phyloP scores from a whole-genome alignment of 1,139 yeast genomes.

The Schizosaccharomyces versatilis region DNA sequence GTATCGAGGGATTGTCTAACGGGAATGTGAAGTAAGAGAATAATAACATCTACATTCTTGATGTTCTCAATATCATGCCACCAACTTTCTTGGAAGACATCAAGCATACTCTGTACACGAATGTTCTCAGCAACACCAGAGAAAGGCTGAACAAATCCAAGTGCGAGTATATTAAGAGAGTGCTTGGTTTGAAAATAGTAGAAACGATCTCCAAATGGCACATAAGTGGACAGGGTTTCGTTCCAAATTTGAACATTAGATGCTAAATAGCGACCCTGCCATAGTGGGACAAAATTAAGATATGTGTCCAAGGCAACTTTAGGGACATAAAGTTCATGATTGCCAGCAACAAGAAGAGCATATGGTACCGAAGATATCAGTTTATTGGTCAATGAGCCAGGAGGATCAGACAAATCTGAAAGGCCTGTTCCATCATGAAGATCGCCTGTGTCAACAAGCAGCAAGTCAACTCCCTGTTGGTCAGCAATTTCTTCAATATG shows the following conservation, averaged over 20 bases:
- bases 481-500: constrained; percentile 30
- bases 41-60: constrained; percentile 29
- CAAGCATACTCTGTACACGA: constrained; percentile 39
- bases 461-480: constrained; percentile 32
- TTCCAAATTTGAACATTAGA: constrained; percentile 57
- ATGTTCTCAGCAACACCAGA: constrained; percentile 36
- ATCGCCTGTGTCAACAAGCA: constrained; percentile 77
- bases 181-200: constrained; percentile 42
- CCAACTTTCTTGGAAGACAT: constrained; percentile 41
- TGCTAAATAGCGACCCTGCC: constrained; percentile 44
- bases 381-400: constrained; percentile 9
- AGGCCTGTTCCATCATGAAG: constrained; percentile 82
- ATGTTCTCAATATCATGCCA: constrained; percentile 30
- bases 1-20: constrained; percentile 42
- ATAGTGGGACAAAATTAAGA: constrained; percentile 34
- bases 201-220: constrained; percentile 45
- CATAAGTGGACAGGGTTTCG: constrained; percentile 25
- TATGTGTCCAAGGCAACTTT: constrained; percentile 47
- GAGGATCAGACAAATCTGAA: constrained; percentile 8
- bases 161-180: constrained; percentile 33
- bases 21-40: constrained; percentile 68
- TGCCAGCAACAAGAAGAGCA: constrained; percentile 72
- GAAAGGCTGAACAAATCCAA: constrained; percentile 70
- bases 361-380: constrained; percentile 27
- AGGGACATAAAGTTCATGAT: constrained; percentile 70